phyloP scores from a whole-genome alignment of 2,329 filamentous ascomycete species.

The Trichophyton mentagrophytes region DNA sequence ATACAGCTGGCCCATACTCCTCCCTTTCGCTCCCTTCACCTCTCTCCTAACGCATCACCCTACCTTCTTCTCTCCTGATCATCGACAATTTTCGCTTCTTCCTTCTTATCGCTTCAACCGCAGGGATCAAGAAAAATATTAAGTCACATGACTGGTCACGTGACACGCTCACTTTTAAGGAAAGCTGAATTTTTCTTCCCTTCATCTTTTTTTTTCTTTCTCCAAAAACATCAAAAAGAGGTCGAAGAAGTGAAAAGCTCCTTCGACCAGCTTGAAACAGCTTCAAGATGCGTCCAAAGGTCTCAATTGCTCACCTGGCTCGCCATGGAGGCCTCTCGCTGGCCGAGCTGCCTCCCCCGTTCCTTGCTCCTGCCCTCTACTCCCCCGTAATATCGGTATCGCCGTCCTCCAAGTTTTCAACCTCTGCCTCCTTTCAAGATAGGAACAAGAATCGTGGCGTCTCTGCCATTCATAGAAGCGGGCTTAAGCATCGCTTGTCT shows the following conservation, averaged over 20 bases:
- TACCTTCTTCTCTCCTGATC: not conserved
- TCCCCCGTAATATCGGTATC: slow-evolving; percentile 3
- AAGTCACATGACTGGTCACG: not conserved
- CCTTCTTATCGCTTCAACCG: not conserved
- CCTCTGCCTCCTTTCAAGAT: slow-evolving; percentile 42
- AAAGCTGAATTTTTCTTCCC: not conserved
- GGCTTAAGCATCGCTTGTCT: slow-evolving; percentile 59
- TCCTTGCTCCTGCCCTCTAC: slow-evolving; percentile 30
- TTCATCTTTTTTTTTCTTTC: not conserved
- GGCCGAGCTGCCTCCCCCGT: slow-evolving; percentile 31
- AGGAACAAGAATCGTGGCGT: slow-evolving; percentile 69
- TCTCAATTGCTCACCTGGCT: slow-evolving; percentile 16
- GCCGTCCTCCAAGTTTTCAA: slow-evolving; percentile 13
- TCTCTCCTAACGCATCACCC: not conserved
- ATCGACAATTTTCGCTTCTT: not conserved
- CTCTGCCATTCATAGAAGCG: slow-evolving; percentile 66
- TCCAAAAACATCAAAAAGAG: not conserved
- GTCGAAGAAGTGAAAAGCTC: not conserved
- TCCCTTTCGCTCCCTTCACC: too few species aligned
- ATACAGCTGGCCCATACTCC: too few species aligned
- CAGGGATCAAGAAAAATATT: not conserved
- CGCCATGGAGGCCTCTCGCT: slow-evolving; percentile 22
- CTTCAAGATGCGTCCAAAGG: slow-evolving; percentile 14
- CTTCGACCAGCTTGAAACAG: not conserved
- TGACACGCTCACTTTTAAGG: not conserved